Conservation (phyloP, 139 green algal genomes). For the Trebouxia sp. region DNA sequence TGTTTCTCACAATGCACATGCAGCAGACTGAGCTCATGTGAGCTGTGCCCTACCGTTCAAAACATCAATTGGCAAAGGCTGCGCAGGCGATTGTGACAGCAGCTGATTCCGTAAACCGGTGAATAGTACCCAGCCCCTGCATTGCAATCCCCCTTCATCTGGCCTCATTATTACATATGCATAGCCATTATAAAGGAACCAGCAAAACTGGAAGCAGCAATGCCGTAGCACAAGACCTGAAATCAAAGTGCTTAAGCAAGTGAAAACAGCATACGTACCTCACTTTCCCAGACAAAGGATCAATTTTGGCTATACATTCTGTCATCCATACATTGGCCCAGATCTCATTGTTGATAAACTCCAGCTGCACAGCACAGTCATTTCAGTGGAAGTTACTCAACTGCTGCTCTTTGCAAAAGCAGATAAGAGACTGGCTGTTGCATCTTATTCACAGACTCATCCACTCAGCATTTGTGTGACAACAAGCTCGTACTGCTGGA, state of each 20-base stretch:
- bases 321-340: conserved; percentile 87
- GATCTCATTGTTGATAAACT: conserved; percentile 76
- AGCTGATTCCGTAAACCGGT: conserved; percentile 49
- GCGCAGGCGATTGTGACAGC: conserved; percentile 25
- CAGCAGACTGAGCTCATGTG: background rate
- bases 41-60: conserved; percentile 73
- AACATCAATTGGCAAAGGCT: conserved; percentile 67
- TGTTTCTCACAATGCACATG: background rate
- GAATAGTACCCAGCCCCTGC: conserved; percentile 33
- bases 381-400: no score
- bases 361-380: conserved; percentile 60
- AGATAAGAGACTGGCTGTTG: no score
- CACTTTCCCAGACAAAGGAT: conserved; percentile 61
- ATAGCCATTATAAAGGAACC: background rate
- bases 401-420: background rate
- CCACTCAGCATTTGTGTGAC: no score
- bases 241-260: background rate
- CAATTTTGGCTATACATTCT: conserved; percentile 85
- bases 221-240: background rate
- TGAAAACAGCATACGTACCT: conserved; percentile 4
- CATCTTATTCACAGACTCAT: no score
- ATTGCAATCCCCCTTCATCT: no score
- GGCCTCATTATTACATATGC: background rate
- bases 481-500: no score
- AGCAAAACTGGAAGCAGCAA: background rate